Evolutionary conservation across 2,329 filamentous ascomycete genomes (phyloP).

Genomic region (Macrophomina phaseolina): DNA sequence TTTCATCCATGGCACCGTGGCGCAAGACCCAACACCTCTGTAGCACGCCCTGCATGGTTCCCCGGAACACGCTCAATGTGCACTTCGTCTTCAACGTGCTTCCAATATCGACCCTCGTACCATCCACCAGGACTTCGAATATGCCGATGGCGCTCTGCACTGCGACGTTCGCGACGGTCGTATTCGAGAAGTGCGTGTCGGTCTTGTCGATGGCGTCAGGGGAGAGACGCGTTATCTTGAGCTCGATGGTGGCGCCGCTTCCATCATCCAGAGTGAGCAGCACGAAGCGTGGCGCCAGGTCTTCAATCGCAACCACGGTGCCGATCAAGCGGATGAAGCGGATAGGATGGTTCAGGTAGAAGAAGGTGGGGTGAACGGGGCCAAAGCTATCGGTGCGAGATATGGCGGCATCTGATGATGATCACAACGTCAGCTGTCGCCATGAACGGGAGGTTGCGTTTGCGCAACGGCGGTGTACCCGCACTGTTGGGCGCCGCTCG

Average conservation of each 20-base stretch:
- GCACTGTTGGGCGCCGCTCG: conserved; percentile 55
- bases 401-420: not conserved
- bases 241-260: conserved; percentile 63
- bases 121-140: conserved; percentile 51
- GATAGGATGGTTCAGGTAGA: conserved; percentile 60
- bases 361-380: conserved; percentile 49
- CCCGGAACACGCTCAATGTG: conserved; percentile 58
- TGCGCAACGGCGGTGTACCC: not conserved
- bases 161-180: conserved; percentile 45
- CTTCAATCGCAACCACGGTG: conserved; percentile 51
- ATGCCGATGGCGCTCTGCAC: conserved; percentile 44
- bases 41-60: conserved; percentile 58
- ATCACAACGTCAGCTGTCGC: not conserved
- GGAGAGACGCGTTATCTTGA: conserved; percentile 55
- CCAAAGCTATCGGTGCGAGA: conserved; percentile 4
- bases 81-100: conserved; percentile 63
- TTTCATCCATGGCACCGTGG: conserved; percentile 60
- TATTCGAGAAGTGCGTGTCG: conserved; percentile 39
- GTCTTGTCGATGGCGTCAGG: conserved; percentile 33
- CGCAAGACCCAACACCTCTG: conserved; percentile 57
- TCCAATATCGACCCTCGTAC: conserved; percentile 50
- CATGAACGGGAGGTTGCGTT: not conserved
- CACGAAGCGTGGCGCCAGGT: conserved; percentile 46
- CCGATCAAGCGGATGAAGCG: conserved; percentile 55
- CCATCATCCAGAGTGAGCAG: conserved; percentile 66